A percentile compares a stretch with the other conserved stretches of the same genome.
These are phyloP conservation scores for Penicillium cosmopolitanum DNA, from an alignment of 495 filamentous ascomycete species.

Conservation along the genomic window DNA sequence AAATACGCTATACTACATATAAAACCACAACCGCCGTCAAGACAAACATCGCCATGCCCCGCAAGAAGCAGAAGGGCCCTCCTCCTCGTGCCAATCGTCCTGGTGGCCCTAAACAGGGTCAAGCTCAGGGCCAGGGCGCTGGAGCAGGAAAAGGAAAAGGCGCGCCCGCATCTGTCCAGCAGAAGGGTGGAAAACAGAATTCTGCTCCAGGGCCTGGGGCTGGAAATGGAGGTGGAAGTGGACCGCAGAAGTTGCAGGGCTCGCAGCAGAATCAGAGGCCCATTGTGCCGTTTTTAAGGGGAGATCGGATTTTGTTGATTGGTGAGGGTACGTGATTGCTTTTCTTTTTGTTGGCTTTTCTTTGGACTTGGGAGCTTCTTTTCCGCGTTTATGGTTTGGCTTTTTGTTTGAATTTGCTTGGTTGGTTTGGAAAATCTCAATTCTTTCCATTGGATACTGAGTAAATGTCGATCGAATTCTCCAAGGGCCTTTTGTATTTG, in stretches of 20 bases:
- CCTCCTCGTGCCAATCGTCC: conserved; percentile 12
- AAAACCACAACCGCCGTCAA: neutral
- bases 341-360: too few relatives aligned
- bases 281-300: conserved; percentile 72
- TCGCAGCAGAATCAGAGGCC: conserved; percentile 48
- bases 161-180: neutral
- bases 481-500: too few relatives aligned
- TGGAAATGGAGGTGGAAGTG: neutral
- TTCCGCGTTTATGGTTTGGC: too few relatives aligned
- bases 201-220: neutral
- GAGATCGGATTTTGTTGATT: conserved; percentile 77
- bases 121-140: conserved; percentile 4
- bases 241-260: conserved; percentile 20
- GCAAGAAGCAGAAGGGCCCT: conserved; percentile 29
- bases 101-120: conserved; percentile 13
- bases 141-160: neutral
- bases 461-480: too few relatives aligned
- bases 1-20: neutral
- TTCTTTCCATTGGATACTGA: too few relatives aligned
- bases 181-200: neutral
- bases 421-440: too few relatives aligned
- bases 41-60: conserved; percentile 16
- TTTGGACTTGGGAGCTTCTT: too few relatives aligned
- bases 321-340: conserved; percentile 67
- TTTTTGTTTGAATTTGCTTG: too few relatives aligned